Evolutionary conservation across 306 rosid genomes (phyloP).

Genomic region (Mimosa pudica): DNA sequence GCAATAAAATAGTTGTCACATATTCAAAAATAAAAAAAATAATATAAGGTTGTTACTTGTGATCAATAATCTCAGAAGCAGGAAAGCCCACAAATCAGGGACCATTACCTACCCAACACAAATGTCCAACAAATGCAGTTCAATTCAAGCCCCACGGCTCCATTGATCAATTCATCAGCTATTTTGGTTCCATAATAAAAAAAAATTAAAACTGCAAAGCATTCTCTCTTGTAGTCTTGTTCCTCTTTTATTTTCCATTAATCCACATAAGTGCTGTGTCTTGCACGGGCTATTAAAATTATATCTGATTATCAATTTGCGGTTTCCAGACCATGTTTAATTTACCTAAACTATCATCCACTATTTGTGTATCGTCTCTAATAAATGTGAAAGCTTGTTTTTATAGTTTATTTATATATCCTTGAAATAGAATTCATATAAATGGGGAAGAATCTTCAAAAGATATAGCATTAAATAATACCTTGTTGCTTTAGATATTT

Average conservation of each 20-base stretch:
- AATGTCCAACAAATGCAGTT: constrained; percentile 23
- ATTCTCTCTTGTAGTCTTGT: not conserved
- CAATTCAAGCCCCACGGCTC: not conserved
- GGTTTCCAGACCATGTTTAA: not conserved
- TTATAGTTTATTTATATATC: too few relatives aligned
- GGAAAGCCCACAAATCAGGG: constrained; percentile 28
- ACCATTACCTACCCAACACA: constrained; percentile 13
- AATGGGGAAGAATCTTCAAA: too few relatives aligned
- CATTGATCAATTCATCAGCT: not conserved
- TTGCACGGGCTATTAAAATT: not conserved
- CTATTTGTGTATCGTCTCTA: too few relatives aligned
- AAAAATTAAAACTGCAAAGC: too few relatives aligned
- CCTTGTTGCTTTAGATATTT: too few relatives aligned
- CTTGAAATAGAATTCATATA: too few relatives aligned
- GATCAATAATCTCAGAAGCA: not conserved
- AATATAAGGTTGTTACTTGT: not conserved
- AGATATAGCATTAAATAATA: too few relatives aligned
- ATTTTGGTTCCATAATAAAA: too few relatives aligned
- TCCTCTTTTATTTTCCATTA: not conserved
- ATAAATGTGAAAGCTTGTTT: too few relatives aligned
- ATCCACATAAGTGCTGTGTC: not conserved
- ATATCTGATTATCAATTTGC: not conserved
- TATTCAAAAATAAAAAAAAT: constrained; percentile 10
- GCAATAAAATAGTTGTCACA: constrained; percentile 15
- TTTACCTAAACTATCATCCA: too few relatives aligned